Conservation (phyloP, 2,329 filamentous ascomycete species). For the Colletotrichum graminicola region DNA sequence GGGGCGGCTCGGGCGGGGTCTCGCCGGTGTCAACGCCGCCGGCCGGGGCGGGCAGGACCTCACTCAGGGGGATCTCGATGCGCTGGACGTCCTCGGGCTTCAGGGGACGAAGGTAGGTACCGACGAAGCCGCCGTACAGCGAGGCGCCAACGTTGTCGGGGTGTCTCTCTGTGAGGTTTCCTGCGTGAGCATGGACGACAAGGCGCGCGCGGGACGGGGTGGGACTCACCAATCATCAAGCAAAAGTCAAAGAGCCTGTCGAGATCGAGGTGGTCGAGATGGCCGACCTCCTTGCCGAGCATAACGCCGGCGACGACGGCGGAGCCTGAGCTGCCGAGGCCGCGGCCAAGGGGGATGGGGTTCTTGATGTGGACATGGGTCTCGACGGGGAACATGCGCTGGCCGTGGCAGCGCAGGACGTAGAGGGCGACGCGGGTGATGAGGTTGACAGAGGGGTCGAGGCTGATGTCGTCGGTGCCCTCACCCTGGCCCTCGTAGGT, state of each 20-base stretch:
- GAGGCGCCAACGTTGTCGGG: conserved; percentile 96
- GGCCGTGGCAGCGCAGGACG: conserved; percentile 90
- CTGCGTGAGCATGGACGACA: neutral
- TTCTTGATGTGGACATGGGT: conserved; percentile 97
- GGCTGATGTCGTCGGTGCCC: conserved; percentile 78
- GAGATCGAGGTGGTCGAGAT: conserved; percentile 74
- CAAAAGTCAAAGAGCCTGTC: conserved; percentile 94
- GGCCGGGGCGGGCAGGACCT: conserved; percentile 90
- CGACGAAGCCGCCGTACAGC: conserved; percentile 95
- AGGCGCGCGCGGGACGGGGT: no score
- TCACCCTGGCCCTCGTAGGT: conserved; percentile 89
- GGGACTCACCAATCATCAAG: conserved; percentile 85
- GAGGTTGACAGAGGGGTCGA: conserved; percentile 89
- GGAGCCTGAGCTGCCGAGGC: conserved; percentile 93
- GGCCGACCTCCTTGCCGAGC: conserved; percentile 88
- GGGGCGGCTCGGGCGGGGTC: conserved; percentile 87
- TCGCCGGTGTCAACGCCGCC: conserved; percentile 92
- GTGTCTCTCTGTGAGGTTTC: conserved; percentile 73
- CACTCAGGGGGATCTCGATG: conserved; percentile 92
- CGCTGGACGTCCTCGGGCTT: conserved; percentile 89
- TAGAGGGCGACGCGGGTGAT: conserved; percentile 95
- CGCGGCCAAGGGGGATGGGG: conserved; percentile 91
- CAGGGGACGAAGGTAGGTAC: conserved; percentile 94
- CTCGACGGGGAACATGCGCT: conserved; percentile 84
- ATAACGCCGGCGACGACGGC: conserved; percentile 97